A percentile compares a stretch with the other conserved stretches of the same genome.
These are phyloP conservation scores for Brasilioporus rufonigricans DNA, from an alignment of 768 basidiomycete genomes.

Conservation along the genomic window DNA sequence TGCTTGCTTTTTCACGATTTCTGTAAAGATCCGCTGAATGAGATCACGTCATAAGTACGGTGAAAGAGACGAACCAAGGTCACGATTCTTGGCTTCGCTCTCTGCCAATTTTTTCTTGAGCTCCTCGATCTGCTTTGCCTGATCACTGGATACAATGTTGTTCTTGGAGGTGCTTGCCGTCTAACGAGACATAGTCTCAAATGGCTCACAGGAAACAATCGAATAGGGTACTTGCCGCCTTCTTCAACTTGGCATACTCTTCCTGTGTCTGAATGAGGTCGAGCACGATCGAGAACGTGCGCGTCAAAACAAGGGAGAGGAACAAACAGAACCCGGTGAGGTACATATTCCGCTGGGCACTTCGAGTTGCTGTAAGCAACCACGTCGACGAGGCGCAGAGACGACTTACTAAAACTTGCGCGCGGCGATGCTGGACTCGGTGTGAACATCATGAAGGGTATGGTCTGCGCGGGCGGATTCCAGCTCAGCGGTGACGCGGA, in stretches of 20 bases:
- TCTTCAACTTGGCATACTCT: constrained; percentile 80
- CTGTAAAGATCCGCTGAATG: constrained; percentile 34
- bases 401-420: constrained; percentile 85
- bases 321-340: constrained; percentile 93
- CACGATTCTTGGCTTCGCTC: constrained; percentile 56
- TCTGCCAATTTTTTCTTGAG: constrained; percentile 67
- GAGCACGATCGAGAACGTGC: constrained; percentile 89
- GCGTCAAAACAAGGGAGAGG: constrained; percentile 91
- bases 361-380: constrained; percentile 25
- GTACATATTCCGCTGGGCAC: constrained; percentile 88
- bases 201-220: background rate
- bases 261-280: constrained; percentile 91
- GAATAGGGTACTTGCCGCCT: constrained; percentile 34
- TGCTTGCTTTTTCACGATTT: constrained; percentile 81
- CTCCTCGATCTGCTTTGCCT: constrained; percentile 49
- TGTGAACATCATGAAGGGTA: constrained; percentile 57
- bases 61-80: constrained; percentile 49
- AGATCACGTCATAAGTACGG: background rate
- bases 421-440: constrained; percentile 87
- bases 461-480: constrained; percentile 61
- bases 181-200: constrained; percentile 20
- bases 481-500: constrained; percentile 69
- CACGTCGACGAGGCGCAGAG: too few species aligned
- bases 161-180: constrained; percentile 34
- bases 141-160: constrained; percentile 20